Percentiles rank a stretch among this genome's conserved stretches.
These are phyloP conservation scores for Ramalina intermedia DNA, from an alignment of 495 filamentous ascomycete species.

Conservation along the genomic window DNA sequence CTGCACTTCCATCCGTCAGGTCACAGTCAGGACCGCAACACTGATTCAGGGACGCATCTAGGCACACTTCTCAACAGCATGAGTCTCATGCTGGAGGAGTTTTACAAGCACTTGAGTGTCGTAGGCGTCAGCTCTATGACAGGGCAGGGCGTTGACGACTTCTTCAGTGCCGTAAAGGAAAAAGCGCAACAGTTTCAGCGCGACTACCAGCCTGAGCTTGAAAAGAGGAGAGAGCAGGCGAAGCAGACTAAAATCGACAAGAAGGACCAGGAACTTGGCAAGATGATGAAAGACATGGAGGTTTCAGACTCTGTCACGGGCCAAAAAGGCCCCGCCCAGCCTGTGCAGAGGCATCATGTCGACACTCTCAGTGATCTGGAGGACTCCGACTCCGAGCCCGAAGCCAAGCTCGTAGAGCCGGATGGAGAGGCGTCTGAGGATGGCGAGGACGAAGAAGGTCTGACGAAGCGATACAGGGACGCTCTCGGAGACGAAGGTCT, in stretches of 20 bases:
- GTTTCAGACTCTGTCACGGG: slow-evolving; percentile 39
- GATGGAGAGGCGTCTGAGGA: slow-evolving; percentile 17
- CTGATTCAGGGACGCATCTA: no score
- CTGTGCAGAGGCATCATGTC: slow-evolving; percentile 21
- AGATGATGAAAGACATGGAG: slow-evolving; percentile 89
- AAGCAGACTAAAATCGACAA: slow-evolving; percentile 55
- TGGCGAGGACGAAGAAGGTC: slow-evolving; percentile 21
- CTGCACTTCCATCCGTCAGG: no score
- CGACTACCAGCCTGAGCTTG: slow-evolving; percentile 87
- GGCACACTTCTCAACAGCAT: slow-evolving; percentile 79
- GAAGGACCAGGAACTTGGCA: slow-evolving; percentile 68
- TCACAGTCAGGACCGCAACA: no score
- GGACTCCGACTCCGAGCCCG: slow-evolving; percentile 22
- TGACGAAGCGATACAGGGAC: slow-evolving; percentile 31
- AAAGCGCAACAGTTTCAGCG: slow-evolving; percentile 82
- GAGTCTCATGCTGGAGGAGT: slow-evolving; percentile 95
- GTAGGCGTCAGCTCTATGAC: slow-evolving; percentile 91
- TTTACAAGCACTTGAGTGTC: slow-evolving; percentile 83
- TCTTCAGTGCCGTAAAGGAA: slow-evolving; percentile 73
- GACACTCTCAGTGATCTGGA: slow-evolving; percentile 40
- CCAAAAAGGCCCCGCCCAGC: slow-evolving; percentile 15
- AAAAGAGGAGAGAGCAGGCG: slow-evolving; percentile 57
- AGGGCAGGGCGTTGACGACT: slow-evolving; percentile 78
- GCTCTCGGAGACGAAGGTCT: slow-evolving; percentile 23
- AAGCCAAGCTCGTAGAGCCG: slow-evolving; percentile 16